Percentiles rank a stretch among this genome's conserved stretches.
Conservation (phyloP, 306 rosid species). For the Hylodesmum podocarpum region DNA sequence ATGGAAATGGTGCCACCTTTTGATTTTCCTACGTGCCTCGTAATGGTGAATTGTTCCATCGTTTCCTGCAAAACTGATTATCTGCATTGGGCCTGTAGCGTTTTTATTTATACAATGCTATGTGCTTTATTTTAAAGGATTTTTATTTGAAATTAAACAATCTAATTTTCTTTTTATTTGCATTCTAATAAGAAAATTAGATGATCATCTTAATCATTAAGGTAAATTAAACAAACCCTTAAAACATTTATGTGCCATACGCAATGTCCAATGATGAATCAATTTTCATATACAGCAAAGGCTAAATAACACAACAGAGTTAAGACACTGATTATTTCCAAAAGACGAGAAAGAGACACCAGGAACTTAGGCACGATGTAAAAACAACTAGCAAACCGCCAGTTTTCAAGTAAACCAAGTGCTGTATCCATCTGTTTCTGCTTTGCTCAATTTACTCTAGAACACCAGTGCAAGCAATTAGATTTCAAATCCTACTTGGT, state of each 20-base stretch:
- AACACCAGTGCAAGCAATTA: neutral
- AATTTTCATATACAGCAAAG: neutral
- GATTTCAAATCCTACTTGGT: neutral
- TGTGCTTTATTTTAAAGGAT: too few species aligned
- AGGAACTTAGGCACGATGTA: neutral
- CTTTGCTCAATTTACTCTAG: neutral
- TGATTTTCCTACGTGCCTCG: constrained; percentile 3
- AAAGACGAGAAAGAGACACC: neutral
- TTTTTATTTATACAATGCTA: neutral
- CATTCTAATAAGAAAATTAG: too few species aligned
- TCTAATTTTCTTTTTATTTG: too few species aligned
- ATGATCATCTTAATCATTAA: too few species aligned
- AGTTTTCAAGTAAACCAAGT: constrained; percentile 36
- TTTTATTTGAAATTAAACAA: too few species aligned
- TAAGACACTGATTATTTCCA: neutral
- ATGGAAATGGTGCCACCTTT: neutral
- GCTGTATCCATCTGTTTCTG: neutral
- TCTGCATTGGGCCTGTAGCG: neutral
- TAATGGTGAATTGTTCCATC: neutral
- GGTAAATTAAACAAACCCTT: too few species aligned
- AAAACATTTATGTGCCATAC: too few species aligned
- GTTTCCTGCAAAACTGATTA: neutral
- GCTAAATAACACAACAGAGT: neutral
- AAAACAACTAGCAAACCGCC: constrained; percentile 34
- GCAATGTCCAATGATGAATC: too few species aligned